Evolutionary conservation across 164 flowering plant genomes (phyloP), one percentile per base, ranked within the genome.

Genomic region (Platanus orientalis): DNA sequence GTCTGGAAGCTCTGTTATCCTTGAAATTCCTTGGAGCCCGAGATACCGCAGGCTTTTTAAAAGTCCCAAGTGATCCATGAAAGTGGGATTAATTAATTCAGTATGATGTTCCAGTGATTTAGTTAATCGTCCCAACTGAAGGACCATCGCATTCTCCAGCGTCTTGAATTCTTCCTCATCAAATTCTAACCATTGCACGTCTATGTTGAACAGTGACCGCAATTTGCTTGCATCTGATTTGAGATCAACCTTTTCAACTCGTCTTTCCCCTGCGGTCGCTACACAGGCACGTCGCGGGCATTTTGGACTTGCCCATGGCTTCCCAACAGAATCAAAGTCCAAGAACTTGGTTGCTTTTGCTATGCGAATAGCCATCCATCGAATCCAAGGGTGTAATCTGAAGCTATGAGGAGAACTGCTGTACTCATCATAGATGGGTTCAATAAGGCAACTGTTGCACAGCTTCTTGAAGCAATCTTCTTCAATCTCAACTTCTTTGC

Each of bases 331-430:
- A 21, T 49, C 25, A 25, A 49, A 49, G 11, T 49, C 52, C 10
- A 49, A 49, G 52, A 49, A 49, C 52, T 20, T 49, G 52, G 25
- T 49, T 49, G 20, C 52, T 21, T 49, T 49, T 20, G 52, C 52
- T 20, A 49, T 49, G 23, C 5, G 10, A 7, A 49, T 49, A 0
- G 52, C 52, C 52, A 49, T 49, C 52, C 52, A 49, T 6, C 52
- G 52, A 49, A 49, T 49, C 52, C 52, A 49, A 20, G 52, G 52
- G 11, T 49, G 52, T 25, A 49, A 21, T 21, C 17, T 49, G 52
- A 24, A 49, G 52, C 52, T 49, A 16, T 20, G 52, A 49, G 52
- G 52, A 6, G 25, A 49, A 20, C 52, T 49, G 25, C 52, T 49
- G 25, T 49, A 16, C 7, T 21, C 10, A 6, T 7, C 9, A 16